Conservation (phyloP, 1,284 basidiomycete species). For the Veloboletus limbatus region DNA sequence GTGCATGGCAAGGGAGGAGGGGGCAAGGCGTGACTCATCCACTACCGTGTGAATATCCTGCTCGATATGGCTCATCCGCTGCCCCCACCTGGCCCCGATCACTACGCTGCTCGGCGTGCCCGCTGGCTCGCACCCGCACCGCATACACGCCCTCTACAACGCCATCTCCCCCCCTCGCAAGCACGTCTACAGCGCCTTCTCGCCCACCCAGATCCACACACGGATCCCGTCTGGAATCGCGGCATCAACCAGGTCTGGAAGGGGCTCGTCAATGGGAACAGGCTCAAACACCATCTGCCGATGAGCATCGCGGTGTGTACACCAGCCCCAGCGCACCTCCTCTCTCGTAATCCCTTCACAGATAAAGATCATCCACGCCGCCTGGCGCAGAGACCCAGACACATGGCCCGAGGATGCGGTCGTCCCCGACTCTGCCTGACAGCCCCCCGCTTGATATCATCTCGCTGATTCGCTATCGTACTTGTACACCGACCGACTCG, state of each 20-base stretch:
- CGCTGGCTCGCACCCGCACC: constrained; percentile 50
- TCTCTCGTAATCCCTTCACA: constrained; percentile 29
- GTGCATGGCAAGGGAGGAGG: no score
- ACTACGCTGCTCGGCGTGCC: constrained; percentile 58
- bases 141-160: constrained; percentile 9
- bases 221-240: constrained; percentile 53
- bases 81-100: constrained; percentile 60
- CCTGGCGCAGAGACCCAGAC: constrained; percentile 65
- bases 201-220: constrained; percentile 44
- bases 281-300: constrained; percentile 56
- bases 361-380: constrained; percentile 69
- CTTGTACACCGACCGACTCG: constrained; percentile 6
- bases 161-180: constrained; percentile 36
- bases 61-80: constrained; percentile 34
- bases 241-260: constrained; percentile 63
- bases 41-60: constrained; percentile 19
- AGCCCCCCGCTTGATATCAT: no score
- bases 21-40: no score
- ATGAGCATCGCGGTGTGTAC: constrained; percentile 58
- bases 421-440: constrained; percentile 48
- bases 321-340: constrained; percentile 5
- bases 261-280: constrained; percentile 53
- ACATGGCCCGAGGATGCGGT: constrained; percentile 66
- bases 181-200: constrained; percentile 54
- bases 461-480: neutral